Conservation (phyloP, 2,329 filamentous ascomycete genomes). For the Xylariaceae sp. region DNA sequence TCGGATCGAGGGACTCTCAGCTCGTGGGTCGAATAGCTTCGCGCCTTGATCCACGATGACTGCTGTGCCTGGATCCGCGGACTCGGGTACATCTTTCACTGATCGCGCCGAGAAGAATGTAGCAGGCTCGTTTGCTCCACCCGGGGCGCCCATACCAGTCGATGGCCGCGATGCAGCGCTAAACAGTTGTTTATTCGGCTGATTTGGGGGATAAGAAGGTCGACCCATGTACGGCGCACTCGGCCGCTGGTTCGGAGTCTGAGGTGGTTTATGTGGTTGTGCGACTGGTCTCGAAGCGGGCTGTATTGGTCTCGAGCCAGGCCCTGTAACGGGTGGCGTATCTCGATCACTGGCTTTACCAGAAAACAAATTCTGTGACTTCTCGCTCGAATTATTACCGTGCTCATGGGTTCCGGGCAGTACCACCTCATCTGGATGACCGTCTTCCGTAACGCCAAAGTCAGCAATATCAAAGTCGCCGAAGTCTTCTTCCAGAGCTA, state of each 20-base stretch:
- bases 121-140: slow-evolving; percentile 38
- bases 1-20: slow-evolving; percentile 77
- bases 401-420: slow-evolving; percentile 40
- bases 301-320: slow-evolving; percentile 32
- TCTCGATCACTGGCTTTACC: slow-evolving; percentile 24
- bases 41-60: slow-evolving; percentile 40
- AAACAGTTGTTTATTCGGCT: slow-evolving; percentile 31
- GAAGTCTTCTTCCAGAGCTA: slow-evolving; percentile 33
- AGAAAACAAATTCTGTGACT: slow-evolving; percentile 22
- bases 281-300: slow-evolving; percentile 34
- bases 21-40: slow-evolving; percentile 64
- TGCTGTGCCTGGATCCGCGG: slow-evolving; percentile 38
- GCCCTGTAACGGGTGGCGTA: slow-evolving; percentile 27
- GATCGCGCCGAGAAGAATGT: slow-evolving; percentile 69
- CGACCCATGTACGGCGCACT: slow-evolving; percentile 23
- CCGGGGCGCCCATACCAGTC: slow-evolving; percentile 22
- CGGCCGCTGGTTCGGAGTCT: slow-evolving; percentile 34
- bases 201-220: slow-evolving; percentile 26
- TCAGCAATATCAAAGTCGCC: slow-evolving; percentile 72
- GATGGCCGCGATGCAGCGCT: slow-evolving; percentile 24
- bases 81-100: slow-evolving; percentile 47
- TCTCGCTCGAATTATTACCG: slow-evolving; percentile 28
- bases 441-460: slow-evolving; percentile 63
- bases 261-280: slow-evolving; percentile 32
- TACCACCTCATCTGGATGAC: slow-evolving; percentile 71